phyloP scores from a whole-genome alignment of 345 rosid genomes.

The Eucalyptus grandis region DNA sequence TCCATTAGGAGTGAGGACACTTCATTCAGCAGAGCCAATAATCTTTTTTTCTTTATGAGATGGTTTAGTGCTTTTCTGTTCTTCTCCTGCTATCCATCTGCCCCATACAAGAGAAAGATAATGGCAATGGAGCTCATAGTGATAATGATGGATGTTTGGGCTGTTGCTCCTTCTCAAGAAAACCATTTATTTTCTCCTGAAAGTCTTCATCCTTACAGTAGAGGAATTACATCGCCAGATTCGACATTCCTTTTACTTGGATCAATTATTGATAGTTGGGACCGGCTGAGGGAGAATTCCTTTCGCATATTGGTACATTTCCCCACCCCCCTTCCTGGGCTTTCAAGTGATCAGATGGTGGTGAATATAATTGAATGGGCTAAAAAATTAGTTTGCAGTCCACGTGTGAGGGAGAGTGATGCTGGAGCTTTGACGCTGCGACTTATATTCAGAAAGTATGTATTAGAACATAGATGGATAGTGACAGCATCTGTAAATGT shows the following conservation, averaged over 20 bases:
- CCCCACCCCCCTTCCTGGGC: slow-evolving; percentile 91
- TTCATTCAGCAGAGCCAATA: slow-evolving; percentile 41
- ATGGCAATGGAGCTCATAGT: slow-evolving; percentile 89
- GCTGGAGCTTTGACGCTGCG: slow-evolving; percentile 80
- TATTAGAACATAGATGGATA: slow-evolving; percentile 71
- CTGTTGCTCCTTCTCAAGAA: slow-evolving; percentile 41
- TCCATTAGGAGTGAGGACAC: slow-evolving; percentile 13
- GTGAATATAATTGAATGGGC: slow-evolving; percentile 68
- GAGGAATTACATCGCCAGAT: slow-evolving; percentile 59
- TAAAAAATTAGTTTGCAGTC: slow-evolving; percentile 74
- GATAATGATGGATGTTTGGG: slow-evolving; percentile 79
- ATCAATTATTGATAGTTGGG: slow-evolving; percentile 97
- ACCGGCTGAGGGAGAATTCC: slow-evolving; percentile 79
- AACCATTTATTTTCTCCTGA: slow-evolving; percentile 15
- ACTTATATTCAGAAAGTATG: slow-evolving; percentile 87
- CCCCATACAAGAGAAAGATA: slow-evolving; percentile 90
- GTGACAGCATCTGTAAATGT: slow-evolving; percentile 49
- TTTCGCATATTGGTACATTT: slow-evolving; percentile 78
- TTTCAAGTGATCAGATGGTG: slow-evolving; percentile 63
- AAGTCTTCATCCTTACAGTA: slow-evolving; percentile 50
- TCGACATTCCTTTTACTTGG: slow-evolving; percentile 73
- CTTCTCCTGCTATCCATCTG: slow-evolving; percentile 90
- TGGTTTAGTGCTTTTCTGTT: slow-evolving; percentile 82
- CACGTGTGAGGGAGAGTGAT: slow-evolving; percentile 99
- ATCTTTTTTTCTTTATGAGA: slow-evolving; percentile 72